Conservation (phyloP, 805 yeast species). For the Cyberlindnera subsufficiens region DNA sequence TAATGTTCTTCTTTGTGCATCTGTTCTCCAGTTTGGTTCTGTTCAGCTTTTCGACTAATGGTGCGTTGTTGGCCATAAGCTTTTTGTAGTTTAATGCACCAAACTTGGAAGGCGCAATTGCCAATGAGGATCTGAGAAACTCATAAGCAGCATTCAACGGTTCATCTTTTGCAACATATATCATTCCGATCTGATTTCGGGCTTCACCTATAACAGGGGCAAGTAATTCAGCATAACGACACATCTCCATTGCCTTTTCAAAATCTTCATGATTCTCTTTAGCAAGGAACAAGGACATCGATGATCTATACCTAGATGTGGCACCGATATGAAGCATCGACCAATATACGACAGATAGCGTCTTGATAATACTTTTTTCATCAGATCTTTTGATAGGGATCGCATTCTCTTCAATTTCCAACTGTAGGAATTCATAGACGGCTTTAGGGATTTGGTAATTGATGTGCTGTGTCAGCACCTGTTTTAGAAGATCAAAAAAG, state of each 20-base stretch:
- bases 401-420: conserved; percentile 7
- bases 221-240: conserved; percentile 47
- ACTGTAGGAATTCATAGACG: conserved; percentile 11
- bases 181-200: conserved; percentile 53
- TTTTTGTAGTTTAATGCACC: conserved; percentile 33
- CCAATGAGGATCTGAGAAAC: conserved; percentile 38
- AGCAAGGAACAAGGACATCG: conserved; percentile 25
- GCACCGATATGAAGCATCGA: conserved; percentile 52
- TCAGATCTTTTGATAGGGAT: conserved; percentile 7
- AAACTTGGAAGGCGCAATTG: conserved; percentile 34
- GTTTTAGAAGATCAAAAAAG: conserved; percentile 37
- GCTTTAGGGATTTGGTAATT: conserved; percentile 18
- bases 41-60: conserved; percentile 22
- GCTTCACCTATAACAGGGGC: conserved; percentile 68
- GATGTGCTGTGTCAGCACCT: conserved; percentile 33
- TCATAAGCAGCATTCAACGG: conserved; percentile 31
- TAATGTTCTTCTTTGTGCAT: conserved; percentile 9
- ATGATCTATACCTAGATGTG: conserved; percentile 48
- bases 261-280: conserved; percentile 35
- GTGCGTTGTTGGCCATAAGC: conserved; percentile 26
- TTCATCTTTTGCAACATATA: conserved; percentile 34
- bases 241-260: conserved; percentile 38
- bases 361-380: conserved; percentile 13
- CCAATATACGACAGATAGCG: conserved; percentile 41
- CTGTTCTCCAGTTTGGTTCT: conserved; percentile 14